phyloP scores from a whole-genome alignment of 208 protist species.

The Leishmania gerbilli region DNA sequence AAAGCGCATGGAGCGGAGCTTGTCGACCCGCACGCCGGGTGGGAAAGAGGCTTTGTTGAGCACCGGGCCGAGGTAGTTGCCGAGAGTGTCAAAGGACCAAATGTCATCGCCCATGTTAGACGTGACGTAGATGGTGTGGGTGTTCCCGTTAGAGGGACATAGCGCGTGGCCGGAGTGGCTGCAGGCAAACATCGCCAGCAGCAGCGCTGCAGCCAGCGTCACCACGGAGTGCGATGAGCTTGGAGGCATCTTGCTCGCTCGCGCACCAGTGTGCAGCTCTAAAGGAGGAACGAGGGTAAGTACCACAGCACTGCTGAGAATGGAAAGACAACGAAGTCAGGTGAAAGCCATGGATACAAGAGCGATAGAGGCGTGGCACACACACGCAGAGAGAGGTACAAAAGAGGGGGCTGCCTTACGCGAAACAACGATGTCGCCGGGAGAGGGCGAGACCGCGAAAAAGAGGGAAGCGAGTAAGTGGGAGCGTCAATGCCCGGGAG shows the following conservation, averaged over 20 bases:
- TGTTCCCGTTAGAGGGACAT: conserved; percentile 89
- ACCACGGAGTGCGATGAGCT: not conserved
- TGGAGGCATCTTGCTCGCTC: not conserved
- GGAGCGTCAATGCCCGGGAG: not conserved
- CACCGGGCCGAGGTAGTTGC: conserved; percentile 77
- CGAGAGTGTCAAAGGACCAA: conserved; percentile 83
- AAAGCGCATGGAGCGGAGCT: conserved; percentile 85
- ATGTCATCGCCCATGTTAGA: conserved; percentile 91
- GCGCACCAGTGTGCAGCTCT: not conserved
- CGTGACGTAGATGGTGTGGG: conserved; percentile 83
- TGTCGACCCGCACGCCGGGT: conserved; percentile 64
- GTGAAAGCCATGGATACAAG: not conserved
- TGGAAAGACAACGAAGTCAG: not conserved
- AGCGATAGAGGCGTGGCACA: not conserved
- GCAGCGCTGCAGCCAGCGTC: conserved; percentile 10
- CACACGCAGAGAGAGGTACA: not conserved
- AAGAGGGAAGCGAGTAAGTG: not conserved
- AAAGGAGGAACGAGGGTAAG: not conserved
- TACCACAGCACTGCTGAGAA: not conserved
- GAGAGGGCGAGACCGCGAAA: not conserved
- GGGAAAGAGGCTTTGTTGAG: conserved; percentile 74
- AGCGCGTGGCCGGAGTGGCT: conserved; percentile 26
- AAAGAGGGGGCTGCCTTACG: not conserved
- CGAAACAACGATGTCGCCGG: not conserved
- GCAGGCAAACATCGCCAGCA: conserved; percentile 27